Base-by-base conservation (phyloP, 2,329 filamentous ascomycete genomes). In the Ceratocystis cacaofunesta region DNA sequence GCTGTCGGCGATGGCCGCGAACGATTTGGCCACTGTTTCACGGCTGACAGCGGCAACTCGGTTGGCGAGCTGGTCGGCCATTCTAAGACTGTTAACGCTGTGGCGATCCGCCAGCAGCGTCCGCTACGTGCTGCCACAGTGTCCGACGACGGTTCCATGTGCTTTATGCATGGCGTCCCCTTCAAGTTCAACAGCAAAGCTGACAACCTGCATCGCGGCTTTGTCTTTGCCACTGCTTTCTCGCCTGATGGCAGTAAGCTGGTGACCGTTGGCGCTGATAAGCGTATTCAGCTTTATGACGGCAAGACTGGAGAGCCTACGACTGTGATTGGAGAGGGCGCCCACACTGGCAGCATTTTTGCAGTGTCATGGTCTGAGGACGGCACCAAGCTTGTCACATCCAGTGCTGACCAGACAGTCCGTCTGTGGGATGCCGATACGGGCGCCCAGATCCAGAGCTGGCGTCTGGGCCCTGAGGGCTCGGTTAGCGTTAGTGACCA, bases 1-100 rank as follows among this genome's bases (percentile, higher is more conserved):
- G 94, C 92, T 2, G 92, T 99, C 4, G 94, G 94, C 57, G 89
- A 97, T 71, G 94, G 94, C 63, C 92, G 92, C 73, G 91, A 97
- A 77, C 84, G 90, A 66, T 96, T 90, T 74, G 92, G 92, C 15
- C 89, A 92, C 75, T 96, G 90, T 78, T 91, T 97, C 73, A 96
- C 90, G 32, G 90, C 89, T 70, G 94, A 97, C 76, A 95, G 90
- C 72, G 94, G 94, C 69, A 99, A 99, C 78, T 92, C 87, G 62
- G 92, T 97, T 19, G 94, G 94, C 67, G 92, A 97, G 76, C 89
- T 99, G 69, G 88, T 85, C 63, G 94, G 94, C 1, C 94, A 99
- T 76, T 92, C 88, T 70, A 89, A 90, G 71, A 84, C 88, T 70
- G 87, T 97, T 79, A 99, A 99, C 74, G 84, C 87, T 22, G 92